A percentile compares a stretch with the other conserved stretches of the same genome.
Conservation (phyloP, 2,329 filamentous ascomycete genomes). For the Emericellopsis cladophorae region DNA sequence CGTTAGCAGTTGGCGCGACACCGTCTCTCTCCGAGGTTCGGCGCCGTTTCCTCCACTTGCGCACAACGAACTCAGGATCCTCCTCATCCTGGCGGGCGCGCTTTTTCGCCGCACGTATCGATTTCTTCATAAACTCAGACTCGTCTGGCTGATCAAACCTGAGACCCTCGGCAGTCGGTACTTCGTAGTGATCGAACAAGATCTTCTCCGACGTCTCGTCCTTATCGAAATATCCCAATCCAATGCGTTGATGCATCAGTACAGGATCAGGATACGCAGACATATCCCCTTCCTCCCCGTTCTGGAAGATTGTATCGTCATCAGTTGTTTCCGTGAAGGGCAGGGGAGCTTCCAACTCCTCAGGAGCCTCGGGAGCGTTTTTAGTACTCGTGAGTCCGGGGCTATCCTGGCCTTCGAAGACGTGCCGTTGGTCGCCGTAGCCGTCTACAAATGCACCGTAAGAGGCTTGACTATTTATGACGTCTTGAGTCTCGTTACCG, state of each 20-base stretch:
- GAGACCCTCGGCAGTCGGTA: conserved; percentile 31
- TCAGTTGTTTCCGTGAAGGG: not conserved
- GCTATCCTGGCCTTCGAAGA: not conserved
- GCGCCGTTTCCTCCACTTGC: conserved; percentile 30
- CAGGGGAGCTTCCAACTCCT: too few relatives aligned
- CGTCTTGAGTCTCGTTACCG: conserved; percentile 3
- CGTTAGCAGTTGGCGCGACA: conserved; percentile 7
- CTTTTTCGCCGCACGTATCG: conserved; percentile 37
- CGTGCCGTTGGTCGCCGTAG: conserved; percentile 11
- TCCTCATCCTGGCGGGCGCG: conserved; percentile 41
- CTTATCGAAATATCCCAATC: conserved; percentile 49
- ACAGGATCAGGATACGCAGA: conserved; percentile 36
- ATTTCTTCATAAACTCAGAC: conserved; percentile 42
- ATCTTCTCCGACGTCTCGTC: conserved; percentile 45
- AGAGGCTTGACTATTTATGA: conserved; percentile 5
- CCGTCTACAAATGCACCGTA: conserved; percentile 8
- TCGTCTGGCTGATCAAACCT: conserved; percentile 30
- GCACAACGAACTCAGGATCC: conserved; percentile 37
- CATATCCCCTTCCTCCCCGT: conserved; percentile 12
- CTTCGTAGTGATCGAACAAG: conserved; percentile 45
- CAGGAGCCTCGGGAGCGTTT: too few relatives aligned
- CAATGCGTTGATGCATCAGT: conserved; percentile 35
- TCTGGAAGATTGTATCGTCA: not conserved
- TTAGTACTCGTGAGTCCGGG: too few relatives aligned
- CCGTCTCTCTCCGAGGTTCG: conserved; percentile 8